These are phyloP conservation scores for Blastobotrys indianensis DNA, from an alignment of 1,139 yeast genomes.

Conservation along the genomic window DNA sequence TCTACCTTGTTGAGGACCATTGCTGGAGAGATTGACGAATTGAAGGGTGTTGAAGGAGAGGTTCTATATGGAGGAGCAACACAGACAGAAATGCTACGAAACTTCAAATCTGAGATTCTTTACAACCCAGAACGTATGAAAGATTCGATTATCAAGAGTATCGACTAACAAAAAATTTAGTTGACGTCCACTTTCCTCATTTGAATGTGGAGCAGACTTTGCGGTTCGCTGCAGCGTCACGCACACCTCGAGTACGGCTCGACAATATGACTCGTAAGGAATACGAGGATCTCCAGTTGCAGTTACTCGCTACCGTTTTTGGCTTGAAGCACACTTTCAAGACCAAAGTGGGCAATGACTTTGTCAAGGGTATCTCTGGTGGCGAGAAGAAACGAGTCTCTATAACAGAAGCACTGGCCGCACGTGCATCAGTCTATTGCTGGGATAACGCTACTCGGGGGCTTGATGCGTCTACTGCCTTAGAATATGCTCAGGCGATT, in stretches of 20 bases:
- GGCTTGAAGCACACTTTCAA: slow-evolving; percentile 49
- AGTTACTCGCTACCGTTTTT: slow-evolving; percentile 47
- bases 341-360: slow-evolving; percentile 54
- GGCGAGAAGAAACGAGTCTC: slow-evolving; percentile 58
- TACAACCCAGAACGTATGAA: slow-evolving; percentile 45
- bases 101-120: slow-evolving; percentile 45
- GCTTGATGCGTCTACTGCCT: slow-evolving; percentile 63
- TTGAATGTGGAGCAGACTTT: slow-evolving; percentile 56
- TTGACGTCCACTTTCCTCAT: slow-evolving; percentile 54
- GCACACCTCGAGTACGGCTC: slow-evolving; percentile 48
- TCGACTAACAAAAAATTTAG: slow-evolving; percentile 3
- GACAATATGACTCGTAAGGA: slow-evolving; percentile 43
- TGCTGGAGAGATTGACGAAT: slow-evolving; percentile 44
- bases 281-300: slow-evolving; percentile 42
- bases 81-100: slow-evolving; percentile 42
- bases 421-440: slow-evolving; percentile 51
- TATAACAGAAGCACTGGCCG: slow-evolving; percentile 52
- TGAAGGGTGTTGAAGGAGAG: slow-evolving; percentile 35
- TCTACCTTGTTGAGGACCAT: slow-evolving; percentile 50
- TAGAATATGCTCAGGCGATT: slow-evolving; percentile 56
- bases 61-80: slow-evolving; percentile 47
- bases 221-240: slow-evolving; percentile 51
- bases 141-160: not conserved
- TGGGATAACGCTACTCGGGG: slow-evolving; percentile 74
- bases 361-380: slow-evolving; percentile 54